phyloP scores from a whole-genome alignment of 2,329 filamentous ascomycete genomes.

The Septoria linicola region DNA sequence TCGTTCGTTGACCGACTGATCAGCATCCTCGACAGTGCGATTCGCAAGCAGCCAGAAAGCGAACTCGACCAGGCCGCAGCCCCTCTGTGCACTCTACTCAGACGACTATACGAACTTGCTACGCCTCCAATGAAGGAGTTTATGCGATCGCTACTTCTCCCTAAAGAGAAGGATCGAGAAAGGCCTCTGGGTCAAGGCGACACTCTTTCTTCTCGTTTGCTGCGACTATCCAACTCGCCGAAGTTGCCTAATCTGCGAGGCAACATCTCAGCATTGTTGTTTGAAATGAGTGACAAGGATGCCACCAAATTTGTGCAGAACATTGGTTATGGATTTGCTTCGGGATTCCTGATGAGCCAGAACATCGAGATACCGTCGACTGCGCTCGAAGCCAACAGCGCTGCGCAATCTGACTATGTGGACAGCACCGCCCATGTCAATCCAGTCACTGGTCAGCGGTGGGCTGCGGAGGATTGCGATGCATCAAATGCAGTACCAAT shows the following conservation, averaged over 20 bases:
- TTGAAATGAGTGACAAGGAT: constrained; percentile 81
- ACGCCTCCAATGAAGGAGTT: constrained; percentile 60
- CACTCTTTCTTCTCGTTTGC: constrained; percentile 71
- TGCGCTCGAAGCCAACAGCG: constrained; percentile 57
- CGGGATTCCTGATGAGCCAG: constrained; percentile 82
- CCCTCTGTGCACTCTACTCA: constrained; percentile 61
- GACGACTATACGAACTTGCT: constrained; percentile 69
- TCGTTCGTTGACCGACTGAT: constrained; percentile 65
- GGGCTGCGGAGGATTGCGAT: constrained; percentile 48
- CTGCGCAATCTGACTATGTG: constrained; percentile 13
- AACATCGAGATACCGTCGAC: constrained; percentile 74
- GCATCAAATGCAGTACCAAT: constrained; percentile 66
- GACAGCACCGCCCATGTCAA: constrained; percentile 56
- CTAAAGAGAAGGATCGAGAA: constrained; percentile 71
- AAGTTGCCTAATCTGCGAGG: constrained; percentile 69
- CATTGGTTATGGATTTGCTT: constrained; percentile 91
- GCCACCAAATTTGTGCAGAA: constrained; percentile 80
- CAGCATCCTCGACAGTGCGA: constrained; percentile 66
- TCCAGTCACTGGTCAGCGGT: constrained; percentile 80
- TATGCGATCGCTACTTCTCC: constrained; percentile 69
- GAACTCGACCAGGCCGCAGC: constrained; percentile 72
- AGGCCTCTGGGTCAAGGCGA: constrained; percentile 73
- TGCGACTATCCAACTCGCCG: constrained; percentile 75
- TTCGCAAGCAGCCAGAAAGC: constrained; percentile 61
- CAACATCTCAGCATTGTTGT: constrained; percentile 75